Evolutionary conservation across 116 monocot genomes (phyloP), one percentile per base, ranked within the genome.

Genomic region (Thalassia testudinum): DNA sequence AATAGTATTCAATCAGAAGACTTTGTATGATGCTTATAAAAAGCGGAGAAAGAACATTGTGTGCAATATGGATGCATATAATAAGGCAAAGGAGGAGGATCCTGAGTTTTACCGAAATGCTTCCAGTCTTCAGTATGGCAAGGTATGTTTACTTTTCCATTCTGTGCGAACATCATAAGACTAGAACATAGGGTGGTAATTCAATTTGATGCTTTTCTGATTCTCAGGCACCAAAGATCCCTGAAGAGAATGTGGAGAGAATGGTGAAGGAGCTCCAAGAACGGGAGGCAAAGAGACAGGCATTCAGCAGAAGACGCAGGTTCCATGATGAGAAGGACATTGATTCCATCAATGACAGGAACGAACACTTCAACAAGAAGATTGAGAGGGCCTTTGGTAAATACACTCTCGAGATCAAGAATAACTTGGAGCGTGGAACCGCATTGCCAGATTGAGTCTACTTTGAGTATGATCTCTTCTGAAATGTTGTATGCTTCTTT

Each of bases 301-400:
- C 88, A 1, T 97, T 97, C 56, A 97, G 89, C 64, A 84, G 97
- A 65, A 81, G 97, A 50, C 81, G 89, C 10, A 81, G 65, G 72
- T 97, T 88, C 70, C 85, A 89, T 4, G 85, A 97, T 42, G 97
- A 97, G 70, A 97, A 97, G 79, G 97, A 97, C 28, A 79, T 89
- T 1, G 97, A 97, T 64, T 85, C 89, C 0, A 97, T 97, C 70
- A 97, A 89, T 24, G 97, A 97, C 57, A 62, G 97, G 70, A 97
- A 97, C 14, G 97, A 97, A 34, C 97, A 97, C 29, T 97, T 97
- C 77, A 97, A 97, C 20, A 97, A 97, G 85, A 97, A 97, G 77
- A 88, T 97, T 27, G 97, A 97, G 74, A 60, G 97, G 42, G 97
- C 97, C 14, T 97, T 88, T 26, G 89, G 97, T 30, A 88, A 97